Percentiles rank a stretch among this genome's conserved stretches.
Evolutionary conservation across 2,329 filamentous ascomycete genomes (phyloP).

Genomic region (Byssoonygena ceratinophila): DNA sequence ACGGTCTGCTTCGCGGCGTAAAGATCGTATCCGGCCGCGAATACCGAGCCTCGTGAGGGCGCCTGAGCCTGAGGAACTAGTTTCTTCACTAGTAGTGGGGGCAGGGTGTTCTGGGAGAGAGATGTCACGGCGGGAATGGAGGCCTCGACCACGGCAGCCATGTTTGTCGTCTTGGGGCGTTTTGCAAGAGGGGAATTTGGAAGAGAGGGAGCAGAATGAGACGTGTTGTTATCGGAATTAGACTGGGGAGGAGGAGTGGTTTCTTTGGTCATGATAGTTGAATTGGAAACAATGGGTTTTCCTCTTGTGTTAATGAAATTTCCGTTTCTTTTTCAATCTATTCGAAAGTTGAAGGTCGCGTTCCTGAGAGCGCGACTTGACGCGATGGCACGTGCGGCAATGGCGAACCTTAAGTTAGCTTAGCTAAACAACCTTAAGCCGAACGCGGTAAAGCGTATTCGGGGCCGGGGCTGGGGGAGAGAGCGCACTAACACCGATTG

Average conservation of each 20-base stretch:
- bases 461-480: background rate
- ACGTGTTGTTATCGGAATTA: constrained; percentile 20
- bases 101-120: constrained; percentile 33
- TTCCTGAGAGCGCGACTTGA: background rate
- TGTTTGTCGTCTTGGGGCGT: constrained; percentile 53
- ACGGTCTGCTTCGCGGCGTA: constrained; percentile 65
- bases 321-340: background rate
- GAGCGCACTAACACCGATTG: background rate
- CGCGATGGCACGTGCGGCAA: constrained; percentile 1
- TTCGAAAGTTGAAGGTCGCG: background rate
- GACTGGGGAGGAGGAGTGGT: constrained; percentile 30
- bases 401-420: too few species aligned
- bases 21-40: constrained; percentile 87
- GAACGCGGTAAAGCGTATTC: background rate
- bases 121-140: constrained; percentile 27
- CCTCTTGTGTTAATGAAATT: background rate
- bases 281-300: background rate
- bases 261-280: constrained; percentile 28
- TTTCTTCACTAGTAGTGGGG: constrained; percentile 77
- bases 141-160: constrained; percentile 18
- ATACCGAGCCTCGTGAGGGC: constrained; percentile 78
- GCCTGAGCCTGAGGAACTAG: constrained; percentile 67
- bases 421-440: background rate
- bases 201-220: constrained; percentile 46
- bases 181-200: constrained; percentile 68